A percentile compares a stretch with the other conserved stretches of the same genome.
Conservation (phyloP, 129 eudicot genomes). For the Tagetes patula region DNA sequence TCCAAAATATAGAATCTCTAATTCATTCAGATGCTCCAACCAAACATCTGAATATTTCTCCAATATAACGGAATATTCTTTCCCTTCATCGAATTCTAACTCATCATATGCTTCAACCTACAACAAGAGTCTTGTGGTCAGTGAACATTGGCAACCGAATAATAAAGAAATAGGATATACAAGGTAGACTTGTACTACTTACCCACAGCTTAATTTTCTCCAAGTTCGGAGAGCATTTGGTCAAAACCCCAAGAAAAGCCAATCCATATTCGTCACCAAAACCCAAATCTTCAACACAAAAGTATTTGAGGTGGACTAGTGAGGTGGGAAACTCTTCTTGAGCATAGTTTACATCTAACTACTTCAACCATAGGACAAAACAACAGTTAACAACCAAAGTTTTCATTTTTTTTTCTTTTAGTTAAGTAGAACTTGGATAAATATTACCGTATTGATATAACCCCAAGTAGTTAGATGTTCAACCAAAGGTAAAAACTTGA, state of each 20-base stretch:
- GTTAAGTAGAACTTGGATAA: background rate
- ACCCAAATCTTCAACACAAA: background rate
- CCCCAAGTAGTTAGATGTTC: background rate
- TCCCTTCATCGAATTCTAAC: background rate
- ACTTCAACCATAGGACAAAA: background rate
- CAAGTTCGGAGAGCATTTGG: background rate
- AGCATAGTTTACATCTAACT: background rate
- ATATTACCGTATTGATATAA: background rate
- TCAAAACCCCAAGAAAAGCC: background rate
- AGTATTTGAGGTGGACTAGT: background rate
- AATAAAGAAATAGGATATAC: background rate
- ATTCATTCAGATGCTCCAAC: background rate
- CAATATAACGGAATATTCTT: background rate
- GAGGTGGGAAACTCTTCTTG: background rate
- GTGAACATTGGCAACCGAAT: background rate
- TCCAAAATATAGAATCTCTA: background rate
- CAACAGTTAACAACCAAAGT: background rate
- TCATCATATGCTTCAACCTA: background rate
- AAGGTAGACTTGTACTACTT: background rate
- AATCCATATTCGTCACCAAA: background rate
- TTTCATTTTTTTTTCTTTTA: background rate
- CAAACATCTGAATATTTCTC: background rate
- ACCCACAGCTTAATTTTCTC: background rate
- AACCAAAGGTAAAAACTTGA: conserved; percentile 16
- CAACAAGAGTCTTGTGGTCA: background rate